Conservation (phyloP, 2,329 filamentous ascomycete genomes). For the Stagonosporopsis chrysanthemi region DNA sequence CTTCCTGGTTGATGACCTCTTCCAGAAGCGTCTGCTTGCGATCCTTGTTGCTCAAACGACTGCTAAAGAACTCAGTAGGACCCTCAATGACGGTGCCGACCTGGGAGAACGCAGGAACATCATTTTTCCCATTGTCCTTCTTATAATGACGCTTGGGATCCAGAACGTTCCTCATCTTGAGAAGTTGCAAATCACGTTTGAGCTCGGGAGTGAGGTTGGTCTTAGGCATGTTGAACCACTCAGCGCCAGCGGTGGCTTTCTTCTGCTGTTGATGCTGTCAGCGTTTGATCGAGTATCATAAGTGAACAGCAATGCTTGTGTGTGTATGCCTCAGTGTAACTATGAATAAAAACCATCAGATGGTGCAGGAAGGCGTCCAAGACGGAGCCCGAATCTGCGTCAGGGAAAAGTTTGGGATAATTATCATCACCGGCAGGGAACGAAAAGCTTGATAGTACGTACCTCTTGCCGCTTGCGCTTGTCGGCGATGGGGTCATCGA, state of each 20-base stretch:
- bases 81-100: slow-evolving; percentile 89
- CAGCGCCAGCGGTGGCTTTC: slow-evolving; percentile 74
- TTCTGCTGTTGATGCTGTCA: slow-evolving; percentile 56
- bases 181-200: slow-evolving; percentile 86
- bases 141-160: slow-evolving; percentile 92
- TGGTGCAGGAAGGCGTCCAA: slow-evolving; percentile 77
- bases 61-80: slow-evolving; percentile 84
- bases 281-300: slow-evolving; percentile 16
- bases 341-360: slow-evolving; percentile 74
- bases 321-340: slow-evolving; percentile 71
- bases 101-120: slow-evolving; percentile 83
- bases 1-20: slow-evolving; percentile 76
- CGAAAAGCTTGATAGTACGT: slow-evolving; percentile 45
- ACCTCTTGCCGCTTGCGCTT: slow-evolving; percentile 62
- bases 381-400: slow-evolving; percentile 79
- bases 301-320: slow-evolving; percentile 18
- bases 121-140: slow-evolving; percentile 76
- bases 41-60: slow-evolving; percentile 83
- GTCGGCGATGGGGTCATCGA: slow-evolving; percentile 61
- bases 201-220: slow-evolving; percentile 85
- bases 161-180: slow-evolving; percentile 87
- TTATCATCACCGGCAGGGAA: slow-evolving; percentile 73
- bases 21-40: slow-evolving; percentile 86
- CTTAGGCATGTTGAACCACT: slow-evolving; percentile 88
- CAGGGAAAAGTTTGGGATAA: slow-evolving; percentile 71